Conservation (phyloP, 2,329 filamentous ascomycete genomes). For the Penicillium polonicum region DNA sequence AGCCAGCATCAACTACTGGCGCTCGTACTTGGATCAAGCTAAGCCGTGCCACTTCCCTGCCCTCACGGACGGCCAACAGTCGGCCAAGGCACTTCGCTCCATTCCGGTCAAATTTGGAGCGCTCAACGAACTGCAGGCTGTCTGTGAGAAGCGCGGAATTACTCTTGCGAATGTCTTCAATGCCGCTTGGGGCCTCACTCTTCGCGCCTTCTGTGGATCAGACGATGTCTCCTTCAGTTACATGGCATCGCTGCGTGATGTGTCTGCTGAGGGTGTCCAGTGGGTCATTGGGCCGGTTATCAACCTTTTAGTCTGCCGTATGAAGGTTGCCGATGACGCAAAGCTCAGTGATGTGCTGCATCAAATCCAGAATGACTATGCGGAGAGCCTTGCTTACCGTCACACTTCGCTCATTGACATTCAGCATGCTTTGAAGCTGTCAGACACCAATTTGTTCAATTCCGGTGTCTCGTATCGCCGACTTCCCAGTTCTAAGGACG, state of each 20-base stretch:
- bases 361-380: constrained; percentile 48
- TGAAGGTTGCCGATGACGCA: constrained; percentile 35
- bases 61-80: constrained; percentile 31
- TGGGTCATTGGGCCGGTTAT: constrained; percentile 49
- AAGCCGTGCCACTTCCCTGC: constrained; percentile 40
- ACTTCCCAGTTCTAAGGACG: constrained; percentile 34
- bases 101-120: constrained; percentile 32
- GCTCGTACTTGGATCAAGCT: constrained; percentile 34
- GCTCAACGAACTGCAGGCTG: constrained; percentile 33
- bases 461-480: constrained; percentile 51
- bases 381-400: constrained; percentile 46
- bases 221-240: constrained; percentile 62
- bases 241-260: constrained; percentile 43
- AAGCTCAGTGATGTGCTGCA: constrained; percentile 41
- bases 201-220: constrained; percentile 64
- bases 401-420: constrained; percentile 49
- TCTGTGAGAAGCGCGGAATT: constrained; percentile 46
- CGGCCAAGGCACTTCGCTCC: constrained; percentile 30
- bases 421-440: constrained; percentile 44
- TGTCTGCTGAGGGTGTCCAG: constrained; percentile 41
- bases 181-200: constrained; percentile 66
- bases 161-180: constrained; percentile 61
- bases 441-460: constrained; percentile 46
- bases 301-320: constrained; percentile 48
- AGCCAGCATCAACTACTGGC: constrained; percentile 39